Evolutionary conservation across 768 basidiomycete species (phyloP).

Genomic region (Boletellus ananas): DNA sequence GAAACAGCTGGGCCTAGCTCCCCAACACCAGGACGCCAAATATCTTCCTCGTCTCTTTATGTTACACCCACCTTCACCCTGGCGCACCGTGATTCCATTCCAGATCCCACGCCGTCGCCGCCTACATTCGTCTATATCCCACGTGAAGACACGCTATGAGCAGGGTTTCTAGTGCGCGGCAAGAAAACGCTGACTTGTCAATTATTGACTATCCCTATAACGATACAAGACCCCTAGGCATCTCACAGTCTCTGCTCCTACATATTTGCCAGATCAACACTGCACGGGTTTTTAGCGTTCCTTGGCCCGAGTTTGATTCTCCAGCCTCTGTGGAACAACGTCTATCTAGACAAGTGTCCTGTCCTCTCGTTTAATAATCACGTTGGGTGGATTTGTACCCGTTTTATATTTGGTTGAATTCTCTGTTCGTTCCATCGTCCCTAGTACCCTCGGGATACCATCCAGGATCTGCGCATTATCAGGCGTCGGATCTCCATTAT

Average conservation of each 20-base stretch:
- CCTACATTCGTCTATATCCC: conserved; percentile 7
- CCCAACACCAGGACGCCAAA: conserved; percentile 9
- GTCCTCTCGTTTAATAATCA: conserved; percentile 32
- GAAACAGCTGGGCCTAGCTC: conserved; percentile 32
- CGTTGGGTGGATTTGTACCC: conserved; percentile 22
- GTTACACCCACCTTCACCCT: conserved; percentile 65
- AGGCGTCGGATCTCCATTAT: not conserved
- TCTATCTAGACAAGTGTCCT: conserved; percentile 23
- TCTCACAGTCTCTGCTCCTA: not conserved
- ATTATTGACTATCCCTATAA: conserved; percentile 8
- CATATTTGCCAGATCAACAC: conserved; percentile 1
- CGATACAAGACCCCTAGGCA: not conserved
- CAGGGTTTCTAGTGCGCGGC: conserved; percentile 3
- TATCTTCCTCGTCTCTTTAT: conserved; percentile 31
- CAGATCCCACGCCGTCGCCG: conserved; percentile 18
- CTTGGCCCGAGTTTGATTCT: not conserved
- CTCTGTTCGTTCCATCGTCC: conserved; percentile 10
- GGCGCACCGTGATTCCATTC: conserved; percentile 33
- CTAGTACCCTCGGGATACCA: not conserved
- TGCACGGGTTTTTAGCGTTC: conserved; percentile 8
- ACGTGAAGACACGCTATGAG: conserved; percentile 1
- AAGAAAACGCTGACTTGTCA: conserved; percentile 10
- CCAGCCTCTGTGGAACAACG: conserved; percentile 14
- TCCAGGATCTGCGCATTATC: not conserved
- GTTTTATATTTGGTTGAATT: conserved; percentile 18